Evolutionary conservation across 345 rosid species (phyloP), one percentile per base, ranked within the genome.

Genomic region (Anastatica hierochuntica): DNA sequence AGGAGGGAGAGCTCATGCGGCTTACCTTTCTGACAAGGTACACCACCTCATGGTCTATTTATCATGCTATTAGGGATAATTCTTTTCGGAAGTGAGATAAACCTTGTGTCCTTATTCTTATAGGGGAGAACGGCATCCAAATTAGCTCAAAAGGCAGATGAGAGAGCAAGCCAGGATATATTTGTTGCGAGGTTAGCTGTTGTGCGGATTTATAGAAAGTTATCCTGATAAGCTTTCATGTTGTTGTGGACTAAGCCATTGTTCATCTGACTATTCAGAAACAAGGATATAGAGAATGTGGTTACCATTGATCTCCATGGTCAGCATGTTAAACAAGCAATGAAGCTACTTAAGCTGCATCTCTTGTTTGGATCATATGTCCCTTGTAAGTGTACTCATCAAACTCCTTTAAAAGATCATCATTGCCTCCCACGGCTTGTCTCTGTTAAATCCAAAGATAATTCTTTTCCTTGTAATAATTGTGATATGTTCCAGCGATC

Each of bases 231-330:
- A 13, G 0, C 20, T 37, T 49, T 29, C 16, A 17, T 35, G 45
- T 16, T 42, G 24, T n/a, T 24, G 46, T 64, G 46, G 64, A 45
- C 66, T 65, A 49, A 71, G 23, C 17, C 41, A 54, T 41, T 45
- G 47, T 29, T 14, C 37, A 29, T 41, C 20, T 53, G 60, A 21
- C 36, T 58, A 34, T 71, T 59, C 92, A 90, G 98, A 71, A 90
- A 90, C 74, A 84, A 73, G 70, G 82, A 26, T 42, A 76, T 87
- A 53, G 87, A 84, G 71, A 90, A 90, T 60, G 71, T 78, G 49
- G 60, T 87, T 70, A 87, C 95, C 58, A 90, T 90, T 53, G 98
- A 90, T 74, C 71, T 90, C 64, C 98, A 90, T 43, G 98, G 98
- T 37, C 98, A 90, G 62, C 96, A 87, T 68, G 92, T 87, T 42